Percentiles rank a stretch among this genome's conserved stretches.
Conservation (phyloP, 2,329 filamentous ascomycete genomes). For the Dactylonectria macrodidyma region DNA sequence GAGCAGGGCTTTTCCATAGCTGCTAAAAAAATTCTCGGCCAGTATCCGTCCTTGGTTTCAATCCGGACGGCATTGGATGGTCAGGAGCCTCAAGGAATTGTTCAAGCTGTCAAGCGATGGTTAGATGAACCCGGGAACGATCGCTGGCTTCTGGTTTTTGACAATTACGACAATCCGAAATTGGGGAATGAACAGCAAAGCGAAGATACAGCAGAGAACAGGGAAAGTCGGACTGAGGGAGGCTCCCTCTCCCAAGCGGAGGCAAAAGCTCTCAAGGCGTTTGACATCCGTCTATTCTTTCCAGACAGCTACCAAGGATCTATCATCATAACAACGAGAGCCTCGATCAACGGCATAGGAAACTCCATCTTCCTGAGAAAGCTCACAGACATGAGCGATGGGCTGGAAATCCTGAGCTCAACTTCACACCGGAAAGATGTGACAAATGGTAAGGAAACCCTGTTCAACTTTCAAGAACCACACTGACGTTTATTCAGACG, state of each 20-base stretch:
- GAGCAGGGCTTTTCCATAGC: slow-evolving; percentile 30
- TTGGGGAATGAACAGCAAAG: slow-evolving; percentile 12
- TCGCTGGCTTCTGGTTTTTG: slow-evolving; percentile 45
- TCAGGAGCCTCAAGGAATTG: background rate
- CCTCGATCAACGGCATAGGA: slow-evolving; percentile 54
- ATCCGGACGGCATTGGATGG: background rate
- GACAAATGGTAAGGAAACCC: slow-evolving; percentile 41
- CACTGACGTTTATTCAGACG: slow-evolving; percentile 41
- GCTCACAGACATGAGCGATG: slow-evolving; percentile 49
- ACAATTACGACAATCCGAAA: slow-evolving; percentile 60
- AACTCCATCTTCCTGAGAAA: slow-evolving; percentile 51
- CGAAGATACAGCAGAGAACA: too few relatives aligned
- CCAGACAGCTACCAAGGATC: slow-evolving; percentile 51
- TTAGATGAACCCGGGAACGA: slow-evolving; percentile 2
- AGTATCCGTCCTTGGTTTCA: background rate
- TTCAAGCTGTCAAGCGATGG: background rate
- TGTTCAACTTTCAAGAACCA: slow-evolving; percentile 5
- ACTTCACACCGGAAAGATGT: slow-evolving; percentile 45
- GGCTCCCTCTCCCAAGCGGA: background rate
- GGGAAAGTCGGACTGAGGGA: background rate
- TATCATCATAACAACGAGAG: slow-evolving; percentile 53
- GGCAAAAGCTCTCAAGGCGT: slow-evolving; percentile 20
- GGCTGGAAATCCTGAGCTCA: slow-evolving; percentile 50
- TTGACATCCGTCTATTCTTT: slow-evolving; percentile 53
- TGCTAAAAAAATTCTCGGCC: slow-evolving; percentile 4